Percentiles rank a stretch among this genome's conserved stretches.
These are phyloP conservation scores for Dacryopinax primogenitus DNA, from an alignment of 768 basidiomycete species.

Conservation along the genomic window DNA sequence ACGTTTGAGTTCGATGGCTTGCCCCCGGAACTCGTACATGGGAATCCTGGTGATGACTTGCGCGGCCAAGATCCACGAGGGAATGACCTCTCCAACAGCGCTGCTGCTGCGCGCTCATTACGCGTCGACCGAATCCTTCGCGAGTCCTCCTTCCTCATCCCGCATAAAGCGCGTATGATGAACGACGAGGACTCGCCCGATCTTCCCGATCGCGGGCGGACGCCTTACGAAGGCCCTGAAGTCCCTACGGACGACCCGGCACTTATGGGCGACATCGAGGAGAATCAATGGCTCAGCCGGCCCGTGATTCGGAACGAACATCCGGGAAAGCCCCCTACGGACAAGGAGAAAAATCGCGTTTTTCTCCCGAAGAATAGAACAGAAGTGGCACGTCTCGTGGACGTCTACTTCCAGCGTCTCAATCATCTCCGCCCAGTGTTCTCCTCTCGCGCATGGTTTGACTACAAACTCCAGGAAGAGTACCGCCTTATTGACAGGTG, in stretches of 20 bases:
- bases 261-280: constrained; percentile 37
- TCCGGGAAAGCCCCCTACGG: not conserved
- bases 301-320: not conserved
- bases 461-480: constrained; percentile 47
- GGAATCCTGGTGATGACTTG: constrained; percentile 28
- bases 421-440: constrained; percentile 72
- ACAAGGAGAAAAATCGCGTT: not conserved
- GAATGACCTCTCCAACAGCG: constrained; percentile 58
- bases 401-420: constrained; percentile 63
- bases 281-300: constrained; percentile 20
- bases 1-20: constrained; percentile 17
- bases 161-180: not conserved
- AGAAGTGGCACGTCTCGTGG: constrained; percentile 33
- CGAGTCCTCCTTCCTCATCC: constrained; percentile 5
- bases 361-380: not conserved
- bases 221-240: constrained; percentile 57
- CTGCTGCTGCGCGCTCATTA: constrained; percentile 13
- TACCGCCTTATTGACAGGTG: constrained; percentile 39
- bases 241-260: constrained; percentile 27
- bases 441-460: constrained; percentile 47
- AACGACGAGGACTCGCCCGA: constrained; percentile 9
- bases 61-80: constrained; percentile 69
- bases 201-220: constrained; percentile 10
- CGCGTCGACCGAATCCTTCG: constrained; percentile 3
- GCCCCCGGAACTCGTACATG: constrained; percentile 17